A percentile compares a stretch with the other conserved stretches of the same genome.
These are phyloP conservation scores for Monilinia aucupariae DNA, from an alignment of 2,329 filamentous ascomycete species.

Conservation along the genomic window DNA sequence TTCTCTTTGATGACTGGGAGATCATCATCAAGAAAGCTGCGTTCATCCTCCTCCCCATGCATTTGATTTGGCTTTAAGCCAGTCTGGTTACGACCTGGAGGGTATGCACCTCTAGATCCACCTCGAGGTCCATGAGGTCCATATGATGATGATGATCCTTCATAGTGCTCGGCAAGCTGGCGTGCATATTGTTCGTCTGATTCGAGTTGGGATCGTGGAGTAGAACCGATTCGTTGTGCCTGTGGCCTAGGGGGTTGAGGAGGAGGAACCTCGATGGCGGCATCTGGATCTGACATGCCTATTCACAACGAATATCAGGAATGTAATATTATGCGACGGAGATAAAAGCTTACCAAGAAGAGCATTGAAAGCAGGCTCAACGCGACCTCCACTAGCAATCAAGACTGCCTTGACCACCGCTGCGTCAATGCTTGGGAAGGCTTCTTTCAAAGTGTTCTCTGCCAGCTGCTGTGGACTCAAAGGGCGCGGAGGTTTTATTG, in stretches of 20 bases:
- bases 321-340: not conserved
- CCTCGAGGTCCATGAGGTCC: constrained; percentile 43
- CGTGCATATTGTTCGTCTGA: constrained; percentile 88
- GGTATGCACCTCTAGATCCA: constrained; percentile 29
- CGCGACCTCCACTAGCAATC: constrained; percentile 74
- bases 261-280: constrained; percentile 54
- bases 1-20: constrained; percentile 90
- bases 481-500: constrained; percentile 81
- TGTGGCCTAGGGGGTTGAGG: constrained; percentile 78
- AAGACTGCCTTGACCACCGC: constrained; percentile 83
- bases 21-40: constrained; percentile 93
- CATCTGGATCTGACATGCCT: constrained; percentile 78
- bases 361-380: constrained; percentile 94
- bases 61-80: constrained; percentile 48
- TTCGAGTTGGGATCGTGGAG: constrained; percentile 73
- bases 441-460: constrained; percentile 83
- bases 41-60: constrained; percentile 64
- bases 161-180: constrained; percentile 85
- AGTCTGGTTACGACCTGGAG: constrained; percentile 44
- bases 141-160: constrained; percentile 51
- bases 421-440: constrained; percentile 79
- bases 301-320: constrained; percentile 17
- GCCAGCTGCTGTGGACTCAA: constrained; percentile 77
- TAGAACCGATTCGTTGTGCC: constrained; percentile 44
- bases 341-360: constrained; percentile 59